Base-by-base conservation (phyloP, 805 yeast genomes). In the Starmerella geochares region DNA sequence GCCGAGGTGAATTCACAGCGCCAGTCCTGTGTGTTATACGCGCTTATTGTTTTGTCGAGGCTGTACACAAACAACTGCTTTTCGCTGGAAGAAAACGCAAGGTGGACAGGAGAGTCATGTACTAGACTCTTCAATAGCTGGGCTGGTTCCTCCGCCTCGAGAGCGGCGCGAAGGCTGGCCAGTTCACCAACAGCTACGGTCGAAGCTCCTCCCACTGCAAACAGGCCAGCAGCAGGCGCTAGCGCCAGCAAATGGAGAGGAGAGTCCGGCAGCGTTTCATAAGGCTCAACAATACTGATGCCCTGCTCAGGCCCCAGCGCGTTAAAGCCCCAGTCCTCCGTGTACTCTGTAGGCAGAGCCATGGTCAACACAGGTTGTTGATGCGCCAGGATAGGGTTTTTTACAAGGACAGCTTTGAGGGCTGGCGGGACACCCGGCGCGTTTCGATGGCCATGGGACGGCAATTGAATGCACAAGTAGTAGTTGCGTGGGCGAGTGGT, bases 271-370 rank as follows among this genome's bases (percentile, higher is more conserved):
- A 49, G 27, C 27, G 19, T 32, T 14, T 42, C 20, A n/a, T 29
- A 36, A 16, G 47, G 33, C 11, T 41, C 50, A 14, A 48, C 53
- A 10, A 54, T 32, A 3, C 32, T n/a, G 19, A 54, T 17, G 5
- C 60, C 62, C 3, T 28, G 39, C 40, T 46, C 54, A 2, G 54
- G 53, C n/a, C 62, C 62, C 3, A 54, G 27, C 7, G 39, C 45
- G 17, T 49, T 53, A 32, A 59, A 54, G 11, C 53, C 53, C 62
- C 61, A 58, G 51, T 56, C 56, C 16, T 57, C 60, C 4, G 60
- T 53, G 37, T 31, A 44, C 23, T n/a, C 36, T 16, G 51, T 47
- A 8, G 51, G 52, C 50, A 56, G 46, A 31, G 42, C 46, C 48
- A 39, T 45, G 47, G 44, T 27, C 33, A 40, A 40, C 44, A 40